Base-by-base conservation (phyloP, 441 rosid genomes). In the Populus hybrid region DNA sequence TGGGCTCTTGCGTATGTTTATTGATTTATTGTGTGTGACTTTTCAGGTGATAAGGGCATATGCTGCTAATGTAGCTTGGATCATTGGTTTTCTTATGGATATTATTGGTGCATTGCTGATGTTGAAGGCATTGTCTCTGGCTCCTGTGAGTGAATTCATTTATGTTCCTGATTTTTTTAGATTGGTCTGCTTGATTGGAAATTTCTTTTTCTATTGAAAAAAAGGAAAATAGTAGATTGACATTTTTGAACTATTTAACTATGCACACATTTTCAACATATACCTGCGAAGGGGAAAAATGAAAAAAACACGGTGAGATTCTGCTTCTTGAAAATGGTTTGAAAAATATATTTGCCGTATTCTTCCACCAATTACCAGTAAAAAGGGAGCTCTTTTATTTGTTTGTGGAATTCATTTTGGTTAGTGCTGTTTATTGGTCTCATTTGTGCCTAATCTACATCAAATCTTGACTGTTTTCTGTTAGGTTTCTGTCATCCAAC, bases 401-500 rank as follows among this genome's bases (percentile, higher is more conserved):
- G 75, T 28, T 6, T 72, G 12, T 67, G 67, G 21, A 73, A 40
- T 50, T 40, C 1, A 57, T 53, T 67, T 35, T 63, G 42, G 32
- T 46, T 50, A 69, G 53, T 74, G 40, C 24, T 32, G 61, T 61
- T 16, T 8, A 5, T 63, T 74, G 67, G 26, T 59, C 53, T 19
- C 24, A 26, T 73, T 61, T 64, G 38, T 14, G 59, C 57, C 38
- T 67, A 65, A 75, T 42, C 36, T 65, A 73, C 46, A 57, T 23
- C 24, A 64, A 38, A 72, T 70, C 59, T 72, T 70, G 75, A 50
- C 71, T 71, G 32, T 78, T 9, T 82, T 34, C 74, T 74, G 32
- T 72, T 85, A 95, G 99, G 97, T 95, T 61, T 95, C 99, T 70
- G 92, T 95, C 73, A 92, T 95, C 81, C 98, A 95, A 80, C 99